phyloP scores from a whole-genome alignment of 768 basidiomycete species.

The Collybiopsis confluens region DNA sequence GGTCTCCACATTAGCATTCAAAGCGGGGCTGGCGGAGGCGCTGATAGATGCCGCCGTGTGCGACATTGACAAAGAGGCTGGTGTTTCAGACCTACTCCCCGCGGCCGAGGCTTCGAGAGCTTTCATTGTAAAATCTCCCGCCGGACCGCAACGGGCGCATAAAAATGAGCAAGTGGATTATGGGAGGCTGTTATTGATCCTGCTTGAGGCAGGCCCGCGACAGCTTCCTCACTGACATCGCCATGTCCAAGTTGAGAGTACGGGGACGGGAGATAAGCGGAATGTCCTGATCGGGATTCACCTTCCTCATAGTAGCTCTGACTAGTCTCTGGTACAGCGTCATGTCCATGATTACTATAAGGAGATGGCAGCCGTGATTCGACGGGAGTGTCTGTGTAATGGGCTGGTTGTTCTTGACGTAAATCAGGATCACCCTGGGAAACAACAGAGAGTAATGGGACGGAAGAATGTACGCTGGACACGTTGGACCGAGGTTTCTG shows the following conservation, averaged over 20 bases:
- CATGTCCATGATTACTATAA: background rate
- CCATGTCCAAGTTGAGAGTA: constrained; percentile 4
- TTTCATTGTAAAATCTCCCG: background rate
- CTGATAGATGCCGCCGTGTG: background rate
- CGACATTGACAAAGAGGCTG: background rate
- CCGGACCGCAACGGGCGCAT: background rate
- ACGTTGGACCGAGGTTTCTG: background rate
- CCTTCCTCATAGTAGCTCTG: background rate
- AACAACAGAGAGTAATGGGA: background rate
- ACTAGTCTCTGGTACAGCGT: background rate
- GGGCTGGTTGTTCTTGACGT: background rate
- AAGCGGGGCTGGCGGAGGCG: background rate
- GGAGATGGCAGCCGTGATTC: no score
- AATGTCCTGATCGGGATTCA: background rate
- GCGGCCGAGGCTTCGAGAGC: background rate
- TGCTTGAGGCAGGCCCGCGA: background rate
- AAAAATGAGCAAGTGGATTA: background rate
- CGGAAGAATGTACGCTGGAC: background rate
- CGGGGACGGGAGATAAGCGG: background rate
- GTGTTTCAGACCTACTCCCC: background rate
- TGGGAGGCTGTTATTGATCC: background rate
- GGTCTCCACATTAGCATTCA: background rate
- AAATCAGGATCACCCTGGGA: background rate
- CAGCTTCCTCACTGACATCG: background rate
- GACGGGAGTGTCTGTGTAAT: background rate